Conservation (phyloP, 192 early-diverging fungal genomes). For the Coemansia aciculifera region DNA sequence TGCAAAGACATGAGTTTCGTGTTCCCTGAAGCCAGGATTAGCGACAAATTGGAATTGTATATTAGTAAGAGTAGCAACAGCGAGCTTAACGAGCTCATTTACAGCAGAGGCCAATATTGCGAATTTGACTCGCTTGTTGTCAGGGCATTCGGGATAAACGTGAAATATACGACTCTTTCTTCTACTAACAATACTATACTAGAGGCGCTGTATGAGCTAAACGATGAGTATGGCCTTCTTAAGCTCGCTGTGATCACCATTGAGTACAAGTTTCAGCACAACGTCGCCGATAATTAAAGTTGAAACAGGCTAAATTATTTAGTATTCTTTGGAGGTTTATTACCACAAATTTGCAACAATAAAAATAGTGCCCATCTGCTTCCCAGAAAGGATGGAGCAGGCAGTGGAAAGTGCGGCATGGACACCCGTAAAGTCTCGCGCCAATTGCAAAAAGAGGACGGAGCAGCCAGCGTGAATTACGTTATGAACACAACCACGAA, state of each 20-base stretch:
- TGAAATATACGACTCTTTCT: background rate
- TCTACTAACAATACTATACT: background rate
- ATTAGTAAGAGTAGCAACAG: background rate
- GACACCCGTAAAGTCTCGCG: no score
- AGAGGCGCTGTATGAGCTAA: background rate
- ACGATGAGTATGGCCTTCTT: background rate
- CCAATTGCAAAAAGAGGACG: no score
- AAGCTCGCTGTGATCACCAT: background rate
- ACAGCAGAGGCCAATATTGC: background rate
- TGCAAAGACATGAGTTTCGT: background rate
- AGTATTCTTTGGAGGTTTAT: background rate
- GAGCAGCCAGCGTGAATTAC: no score
- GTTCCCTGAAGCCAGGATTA: background rate
- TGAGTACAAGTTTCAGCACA: background rate
- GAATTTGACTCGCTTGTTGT: background rate
- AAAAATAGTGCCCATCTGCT: no score
- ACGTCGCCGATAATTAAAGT: background rate
- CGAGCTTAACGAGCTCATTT: background rate
- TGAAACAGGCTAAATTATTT: background rate
- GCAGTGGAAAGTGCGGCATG: no score
- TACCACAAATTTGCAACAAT: background rate
- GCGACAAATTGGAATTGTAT: background rate
- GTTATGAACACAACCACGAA: no score
- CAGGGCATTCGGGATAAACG: background rate
- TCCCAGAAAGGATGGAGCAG: no score